Base-by-base conservation (phyloP, 2,329 filamentous ascomycete genomes). In the Rhynchosporium agropyri region DNA sequence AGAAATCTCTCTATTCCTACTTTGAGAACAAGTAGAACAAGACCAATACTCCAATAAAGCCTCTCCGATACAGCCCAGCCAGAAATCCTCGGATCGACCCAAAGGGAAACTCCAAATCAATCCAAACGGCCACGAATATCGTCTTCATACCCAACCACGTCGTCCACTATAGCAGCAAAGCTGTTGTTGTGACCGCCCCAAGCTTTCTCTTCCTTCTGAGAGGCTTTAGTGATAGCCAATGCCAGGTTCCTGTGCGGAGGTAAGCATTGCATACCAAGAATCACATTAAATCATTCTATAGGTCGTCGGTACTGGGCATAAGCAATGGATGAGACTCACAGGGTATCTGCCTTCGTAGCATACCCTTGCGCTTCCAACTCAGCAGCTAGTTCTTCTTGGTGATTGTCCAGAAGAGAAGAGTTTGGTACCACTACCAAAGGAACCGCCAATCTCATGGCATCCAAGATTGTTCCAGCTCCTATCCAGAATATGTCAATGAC, bases 341-440 rank as follows among this genome's bases (percentile, higher is more conserved):
- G 56, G 26, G 65, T 63, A 45, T 67, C 58, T 26, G 68, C 66
- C 51, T 70, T 70, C 5, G 93, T 81, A 2, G 91, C 86, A 76
- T 96, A 96, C 29, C 89, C 88, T 68, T 91, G 85, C 29, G 81
- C 78, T 38, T 89, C 84, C 62, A 98, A 83, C 68, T 91, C 88
- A 56, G 87, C 81, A 0, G 94, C 94, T 60, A 99, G 83, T 75
- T 98, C 92, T 26, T 86, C 83, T 76, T 99, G 95, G 74, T 99
- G 95, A 71, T 99, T 94, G 72, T 96, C 88, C 70, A 97, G 83
- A 0, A 99, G 83, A 6, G 81, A 80, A 1, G 86, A 83, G 75
- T 99, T 99, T 2, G 94, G 90, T 2, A 99, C 92, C 0, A 97
- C 91, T 56, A 99, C 83, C n/a, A 98, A 79, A 2, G 91, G 88